Conservation (phyloP, 768 basidiomycete genomes). For the Sarcodon sp. region DNA sequence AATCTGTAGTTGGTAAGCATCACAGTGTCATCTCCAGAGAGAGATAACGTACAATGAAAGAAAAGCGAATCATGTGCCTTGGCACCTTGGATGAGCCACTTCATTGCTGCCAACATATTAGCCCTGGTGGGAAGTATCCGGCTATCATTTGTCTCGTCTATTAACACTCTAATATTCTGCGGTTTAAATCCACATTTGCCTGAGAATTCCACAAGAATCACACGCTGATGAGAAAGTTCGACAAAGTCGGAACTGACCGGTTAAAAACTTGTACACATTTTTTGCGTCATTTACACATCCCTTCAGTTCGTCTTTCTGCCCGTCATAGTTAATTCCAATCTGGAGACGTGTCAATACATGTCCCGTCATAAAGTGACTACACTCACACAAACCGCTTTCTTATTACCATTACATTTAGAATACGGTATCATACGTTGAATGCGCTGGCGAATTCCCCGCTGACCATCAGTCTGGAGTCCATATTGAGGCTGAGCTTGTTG, state of each 20-base stretch:
- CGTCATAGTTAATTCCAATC: constrained; percentile 86
- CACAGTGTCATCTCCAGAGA: background rate
- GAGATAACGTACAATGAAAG: constrained; percentile 59
- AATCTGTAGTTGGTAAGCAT: constrained; percentile 33
- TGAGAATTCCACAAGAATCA: background rate
- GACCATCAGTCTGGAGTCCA: no score
- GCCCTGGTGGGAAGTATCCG: constrained; percentile 59
- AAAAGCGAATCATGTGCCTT: constrained; percentile 76
- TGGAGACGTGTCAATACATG: constrained; percentile 14
- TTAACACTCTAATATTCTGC: constrained; percentile 79
- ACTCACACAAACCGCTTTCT: constrained; percentile 80
- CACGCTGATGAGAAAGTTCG: background rate
- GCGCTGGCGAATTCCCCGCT: background rate
- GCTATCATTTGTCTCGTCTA: constrained; percentile 56
- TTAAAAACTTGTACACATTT: constrained; percentile 72
- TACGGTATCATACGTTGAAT: constrained; percentile 46
- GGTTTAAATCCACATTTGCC: constrained; percentile 10
- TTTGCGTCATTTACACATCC: constrained; percentile 91
- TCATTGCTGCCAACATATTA: constrained; percentile 83
- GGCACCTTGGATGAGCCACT: constrained; percentile 82
- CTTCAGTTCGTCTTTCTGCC: constrained; percentile 47
- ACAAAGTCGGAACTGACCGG: constrained; percentile 28
- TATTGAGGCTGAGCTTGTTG: no score
- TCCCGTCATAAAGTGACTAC: background rate
- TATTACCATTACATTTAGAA: constrained; percentile 78